Evolutionary conservation across 129 eudicot genomes (phyloP), one percentile per base, ranked within the genome.

Genomic region (Helianthus tuberosus): DNA sequence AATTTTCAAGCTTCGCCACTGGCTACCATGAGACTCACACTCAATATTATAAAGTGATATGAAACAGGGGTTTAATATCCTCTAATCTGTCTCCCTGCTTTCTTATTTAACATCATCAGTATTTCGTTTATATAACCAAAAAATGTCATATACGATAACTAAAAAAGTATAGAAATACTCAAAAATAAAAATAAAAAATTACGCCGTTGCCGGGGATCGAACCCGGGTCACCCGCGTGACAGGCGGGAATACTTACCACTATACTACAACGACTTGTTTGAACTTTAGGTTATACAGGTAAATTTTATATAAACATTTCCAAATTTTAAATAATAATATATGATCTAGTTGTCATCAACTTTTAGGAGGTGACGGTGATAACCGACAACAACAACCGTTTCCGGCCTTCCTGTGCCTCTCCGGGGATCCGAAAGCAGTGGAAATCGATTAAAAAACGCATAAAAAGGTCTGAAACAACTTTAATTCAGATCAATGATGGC

Each of bases 201-300:
- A 29, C 93, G 92, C 92, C 96, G 93, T 60, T 91, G 96, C 93
- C 91, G 92, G 96, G 96, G 92, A 88, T 88, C 96, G 90, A 91
- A 91, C 92, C 88, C 97, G 96, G 89, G 92, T 88, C 90, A 80
- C 90, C 96, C 87, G 86, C 83, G 91, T 88, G 93, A 89, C 90
- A 91, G 93, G 93, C 97, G 92, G 90, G 90, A 84, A 91, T 84
- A 89, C 97, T 91, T 54, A 88, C 92, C 87, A 88, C 96, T 88
- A 89, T 88, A 91, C 94, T 90, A 90, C 91, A 90, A 90, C 95
- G 97, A 90, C 91, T 27, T 83, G 3, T 0, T 43, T 43, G 47
- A 41, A 43, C 36, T 32, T 3, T 32, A 1, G 0, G 4, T 2
- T 32, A 32, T 32, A 32, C 36, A 32, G 4, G 2, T 32, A 32